These are phyloP conservation scores for Mariannaea sp. DNA, from an alignment of 2,329 filamentous ascomycete species.

Conservation along the genomic window DNA sequence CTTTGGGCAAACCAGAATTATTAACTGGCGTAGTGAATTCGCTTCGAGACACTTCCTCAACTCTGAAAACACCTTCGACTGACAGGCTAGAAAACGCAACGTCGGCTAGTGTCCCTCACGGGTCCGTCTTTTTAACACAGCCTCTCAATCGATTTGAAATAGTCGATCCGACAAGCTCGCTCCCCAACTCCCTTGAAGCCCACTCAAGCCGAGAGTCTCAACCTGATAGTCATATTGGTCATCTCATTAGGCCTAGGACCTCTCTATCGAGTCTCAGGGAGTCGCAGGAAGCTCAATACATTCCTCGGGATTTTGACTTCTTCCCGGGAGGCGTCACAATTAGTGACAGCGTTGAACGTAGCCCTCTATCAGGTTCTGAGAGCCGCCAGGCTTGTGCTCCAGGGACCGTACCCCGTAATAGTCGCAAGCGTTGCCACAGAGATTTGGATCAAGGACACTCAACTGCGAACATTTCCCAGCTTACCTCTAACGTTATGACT, in stretches of 20 bases:
- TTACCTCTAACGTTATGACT: background rate
- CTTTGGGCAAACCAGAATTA: slow-evolving; percentile 1
- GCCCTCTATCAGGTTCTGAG: background rate
- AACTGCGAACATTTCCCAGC: background rate
- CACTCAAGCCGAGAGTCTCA: background rate
- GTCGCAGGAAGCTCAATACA: slow-evolving; percentile 40
- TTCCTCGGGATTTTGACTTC: slow-evolving; percentile 23
- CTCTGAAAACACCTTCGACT: background rate
- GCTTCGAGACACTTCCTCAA: background rate
- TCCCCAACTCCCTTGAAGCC: background rate
- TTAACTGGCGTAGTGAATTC: slow-evolving; percentile 7
- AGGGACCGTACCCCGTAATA: background rate
- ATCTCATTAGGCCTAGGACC: background rate
- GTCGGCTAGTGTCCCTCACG: background rate
- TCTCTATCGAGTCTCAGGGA: slow-evolving; percentile 8
- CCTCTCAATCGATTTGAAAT: slow-evolving; percentile 19
- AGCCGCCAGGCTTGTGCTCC: background rate
- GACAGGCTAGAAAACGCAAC: background rate
- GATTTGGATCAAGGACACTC: background rate
- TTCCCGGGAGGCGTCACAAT: slow-evolving; percentile 19
- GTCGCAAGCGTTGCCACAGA: background rate
- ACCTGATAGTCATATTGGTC: background rate
- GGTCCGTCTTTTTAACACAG: slow-evolving; percentile 28
- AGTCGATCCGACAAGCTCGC: slow-evolving; percentile 6
- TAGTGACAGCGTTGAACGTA: slow-evolving; percentile 18